Evolutionary conservation across 2,329 filamentous ascomycete species (phyloP).

Genomic region (Apiospora kogelbergensis): DNA sequence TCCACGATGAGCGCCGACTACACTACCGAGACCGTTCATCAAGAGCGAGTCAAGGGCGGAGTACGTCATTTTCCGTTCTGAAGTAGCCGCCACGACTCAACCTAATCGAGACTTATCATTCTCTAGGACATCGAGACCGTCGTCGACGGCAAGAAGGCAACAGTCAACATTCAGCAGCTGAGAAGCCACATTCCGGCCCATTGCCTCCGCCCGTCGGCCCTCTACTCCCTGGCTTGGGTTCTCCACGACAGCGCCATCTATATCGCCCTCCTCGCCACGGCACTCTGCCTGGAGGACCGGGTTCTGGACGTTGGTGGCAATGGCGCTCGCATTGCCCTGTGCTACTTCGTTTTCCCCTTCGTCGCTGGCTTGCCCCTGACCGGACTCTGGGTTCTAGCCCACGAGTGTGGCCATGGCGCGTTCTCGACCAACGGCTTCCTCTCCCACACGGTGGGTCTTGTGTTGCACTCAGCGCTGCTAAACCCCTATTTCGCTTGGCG

Average conservation of each 20-base stretch:
- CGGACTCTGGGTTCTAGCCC: conserved; percentile 69
- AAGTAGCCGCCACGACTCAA: not conserved
- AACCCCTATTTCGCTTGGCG: conserved; percentile 17
- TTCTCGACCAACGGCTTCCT: conserved; percentile 54
- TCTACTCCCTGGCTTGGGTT: conserved; percentile 53
- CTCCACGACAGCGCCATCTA: conserved; percentile 53
- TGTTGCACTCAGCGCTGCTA: conserved; percentile 17
- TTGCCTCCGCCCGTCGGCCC: conserved; percentile 56
- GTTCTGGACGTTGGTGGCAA: conserved; percentile 31
- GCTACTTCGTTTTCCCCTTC: conserved; percentile 60
- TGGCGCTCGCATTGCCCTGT: conserved; percentile 40
- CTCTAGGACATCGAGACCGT: conserved; percentile 15
- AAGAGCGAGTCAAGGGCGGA: conserved; percentile 15
- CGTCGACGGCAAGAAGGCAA: conserved; percentile 14
- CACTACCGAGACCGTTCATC: conserved; percentile 19
- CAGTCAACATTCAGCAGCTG: conserved; percentile 42
- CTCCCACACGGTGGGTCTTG: conserved; percentile 51
- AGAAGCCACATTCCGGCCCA: conserved; percentile 55
- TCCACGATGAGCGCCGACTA: conserved; percentile 10
- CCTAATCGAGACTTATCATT: not conserved
- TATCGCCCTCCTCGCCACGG: conserved; percentile 45
- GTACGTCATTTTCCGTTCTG: not conserved
- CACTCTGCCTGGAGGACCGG: conserved; percentile 50
- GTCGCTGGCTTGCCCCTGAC: conserved; percentile 64
- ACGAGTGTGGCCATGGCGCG: conserved; percentile 68